phyloP scores from a whole-genome alignment of 176 grass and related monocot species.

The Bonia amplexicaulis region DNA sequence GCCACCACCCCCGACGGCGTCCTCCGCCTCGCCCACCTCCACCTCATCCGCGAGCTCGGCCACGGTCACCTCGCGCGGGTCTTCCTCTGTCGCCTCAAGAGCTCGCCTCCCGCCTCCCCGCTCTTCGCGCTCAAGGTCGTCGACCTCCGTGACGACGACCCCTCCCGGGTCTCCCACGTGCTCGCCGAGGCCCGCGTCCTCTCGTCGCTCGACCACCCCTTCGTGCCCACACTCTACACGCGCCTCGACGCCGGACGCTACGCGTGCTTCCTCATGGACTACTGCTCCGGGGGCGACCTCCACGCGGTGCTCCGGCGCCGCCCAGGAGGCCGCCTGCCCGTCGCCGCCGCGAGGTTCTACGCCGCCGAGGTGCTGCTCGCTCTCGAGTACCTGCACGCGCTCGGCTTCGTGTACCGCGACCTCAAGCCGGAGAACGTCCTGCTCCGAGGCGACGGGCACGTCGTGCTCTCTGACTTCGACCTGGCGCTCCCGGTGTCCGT shows the following conservation, averaged over 20 bases:
- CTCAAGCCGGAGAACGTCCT: slow-evolving; percentile 97
- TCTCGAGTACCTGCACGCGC: slow-evolving; percentile 88
- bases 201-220: slow-evolving; percentile 75
- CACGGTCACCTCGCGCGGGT: slow-evolving; percentile 82
- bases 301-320: slow-evolving; percentile 65
- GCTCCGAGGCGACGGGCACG: slow-evolving; percentile 70
- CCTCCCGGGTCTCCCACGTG: slow-evolving; percentile 51
- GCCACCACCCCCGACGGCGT: slow-evolving; percentile 50
- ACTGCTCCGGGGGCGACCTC: slow-evolving; percentile 79
- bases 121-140: slow-evolving; percentile 86
- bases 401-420: slow-evolving; percentile 89
- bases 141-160: slow-evolving; percentile 60
- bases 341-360: slow-evolving; percentile 72
- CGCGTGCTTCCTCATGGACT: slow-evolving; percentile 89
- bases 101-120: slow-evolving; percentile 35
- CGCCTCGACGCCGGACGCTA: slow-evolving; percentile 78
- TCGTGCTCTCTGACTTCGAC: slow-evolving; percentile 92
- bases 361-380: slow-evolving; percentile 78
- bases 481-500: slow-evolving; percentile 67
- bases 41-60: slow-evolving; percentile 72
- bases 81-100: slow-evolving; percentile 78
- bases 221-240: slow-evolving; percentile 83
- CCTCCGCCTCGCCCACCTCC: slow-evolving; percentile 73
- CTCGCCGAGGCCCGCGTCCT: slow-evolving; percentile 70
- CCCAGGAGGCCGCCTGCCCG: slow-evolving; percentile 54